Evolutionary conservation across 495 filamentous ascomycete genomes (phyloP), one percentile per base, ranked within the genome.

Genomic region (Monascus purpureus): DNA sequence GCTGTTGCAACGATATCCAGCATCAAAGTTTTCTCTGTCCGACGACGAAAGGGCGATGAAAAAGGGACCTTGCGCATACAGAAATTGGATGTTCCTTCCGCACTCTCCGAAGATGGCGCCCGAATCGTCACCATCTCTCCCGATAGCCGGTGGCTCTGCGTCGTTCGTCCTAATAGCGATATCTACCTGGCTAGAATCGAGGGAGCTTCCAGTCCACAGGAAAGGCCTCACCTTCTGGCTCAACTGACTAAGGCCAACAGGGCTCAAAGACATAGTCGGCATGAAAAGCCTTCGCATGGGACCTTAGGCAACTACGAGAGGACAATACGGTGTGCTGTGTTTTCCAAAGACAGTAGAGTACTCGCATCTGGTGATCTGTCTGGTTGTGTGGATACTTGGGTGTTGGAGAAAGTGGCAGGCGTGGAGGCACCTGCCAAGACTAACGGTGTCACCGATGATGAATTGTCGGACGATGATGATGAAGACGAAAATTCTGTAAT

Each of bases 301-400:
- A 74, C 73, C 11, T 64, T 86, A 25, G 82, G 80, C n/a, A 57
- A 57, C 4, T 96, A 94, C 55, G 71, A 88, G 32, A 67, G 78
- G 41, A 74, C 72, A 15, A 74, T 96, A 25, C 80, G 68, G 13
- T 73, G 82, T 25, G 56, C 75, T 12, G 67, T 74, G 0, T 96
- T 95, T 52, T 92, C 86, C 6, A 61, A 75, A 4, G 80, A 92
- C 43, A 83, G 83, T 53, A 71, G 68, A 33, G 70, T 93, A 31
- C 50, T 96, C 11, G 81, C 75, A 6, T 70, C 75, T 9, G 73
- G 77, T 20, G 92, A 95, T 52, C 48, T 96, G 14, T 75, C 77
- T 29, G 92, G 92, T 17, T 80, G 75, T 50, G 67, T 99, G 17
- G 87, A 95, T 47, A 82, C 75, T 9, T 99, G 84, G 75, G 53